Base-by-base conservation (phyloP, 1,284 basidiomycete genomes). In the Cutaneotrichosporon arboriforme region DNA sequence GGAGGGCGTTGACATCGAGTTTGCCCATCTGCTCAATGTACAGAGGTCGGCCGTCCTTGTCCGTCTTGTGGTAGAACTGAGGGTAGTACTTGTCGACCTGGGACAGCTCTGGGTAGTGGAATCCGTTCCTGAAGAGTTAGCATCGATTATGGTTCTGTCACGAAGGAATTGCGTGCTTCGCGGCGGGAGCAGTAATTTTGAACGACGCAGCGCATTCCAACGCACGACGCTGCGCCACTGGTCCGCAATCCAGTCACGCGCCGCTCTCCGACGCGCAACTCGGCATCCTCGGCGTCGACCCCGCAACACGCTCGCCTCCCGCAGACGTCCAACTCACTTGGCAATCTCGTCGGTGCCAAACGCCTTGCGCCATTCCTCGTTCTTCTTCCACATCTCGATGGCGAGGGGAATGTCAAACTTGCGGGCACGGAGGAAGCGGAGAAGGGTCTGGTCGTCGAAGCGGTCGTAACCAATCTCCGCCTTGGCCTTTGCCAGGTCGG, bases 1-100 rank as follows among this genome's bases (percentile, higher is more conserved):
- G 90, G 36, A 96, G 83, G 36, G 85, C 86, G 68, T 80, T 84
- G 66, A 96, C 81, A 77, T 98, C 87, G 62, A 97, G 83, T 65
- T 87, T 84, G 61, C 93, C 92, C 49, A 98, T 84, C 51, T 85
- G 86, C 73, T 97, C 92, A 67, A 98, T 84, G 81, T 97, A 98
- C 63, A 98, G 76, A 2, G 96, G 96, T 55, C 93, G 86, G 18
- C 96, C 94, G 59, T 97, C 92, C 79, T 87, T 90, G 81, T 98
- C 94, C 61, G 80, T 88, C 79, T 93, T 94, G 80, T 97, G 94
- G 75, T 97, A 93, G 77, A 83, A 97, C 70, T 96, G 90, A 1
- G 94, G 93, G 73, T 97, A 97, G 69, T 88, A 90, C 76, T 91
- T 86, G 79, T 91, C 84, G 13, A 97, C 91, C 64, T 84, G 79